These are phyloP conservation scores for Xylaria hypoxylon DNA, from an alignment of 2,329 filamentous ascomycete species.

Conservation along the genomic window DNA sequence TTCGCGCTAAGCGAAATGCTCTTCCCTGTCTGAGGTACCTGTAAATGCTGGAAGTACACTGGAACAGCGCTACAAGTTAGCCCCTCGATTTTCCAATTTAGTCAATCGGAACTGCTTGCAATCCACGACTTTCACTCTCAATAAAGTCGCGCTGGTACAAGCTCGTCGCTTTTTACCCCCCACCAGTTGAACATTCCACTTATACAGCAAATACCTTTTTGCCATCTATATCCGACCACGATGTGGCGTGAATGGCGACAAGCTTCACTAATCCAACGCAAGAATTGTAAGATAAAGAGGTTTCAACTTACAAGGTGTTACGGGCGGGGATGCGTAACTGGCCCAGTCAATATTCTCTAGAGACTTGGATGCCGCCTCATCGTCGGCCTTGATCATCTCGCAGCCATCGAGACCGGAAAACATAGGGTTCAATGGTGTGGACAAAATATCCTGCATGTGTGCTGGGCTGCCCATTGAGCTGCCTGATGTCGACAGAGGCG, in stretches of 20 bases:
- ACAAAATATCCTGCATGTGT: constrained; percentile 75
- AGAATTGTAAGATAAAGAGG: constrained; percentile 26
- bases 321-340: constrained; percentile 80
- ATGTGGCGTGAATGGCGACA: not conserved
- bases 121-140: not conserved
- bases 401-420: constrained; percentile 78
- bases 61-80: constrained; percentile 42
- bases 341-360: constrained; percentile 81
- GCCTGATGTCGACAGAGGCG: constrained; percentile 84
- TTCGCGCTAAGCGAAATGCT: constrained; percentile 71
- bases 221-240: not conserved
- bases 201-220: not conserved
- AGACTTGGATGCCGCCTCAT: constrained; percentile 77
- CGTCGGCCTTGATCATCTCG: constrained; percentile 76
- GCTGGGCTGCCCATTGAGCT: constrained; percentile 90
- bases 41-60: constrained; percentile 52
- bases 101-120: not conserved
- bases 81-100: constrained; percentile 27
- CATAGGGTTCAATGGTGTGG: constrained; percentile 84
- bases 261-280: not conserved
- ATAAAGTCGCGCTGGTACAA: not conserved
- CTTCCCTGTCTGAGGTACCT: constrained; percentile 56
- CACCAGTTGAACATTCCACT: not conserved
- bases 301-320: constrained; percentile 84
- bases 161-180: not conserved